Percentiles rank a stretch among this genome's conserved stretches.
phyloP scores from a whole-genome alignment of 176 grass and related monocot species.

The Aegilops bicornis region DNA sequence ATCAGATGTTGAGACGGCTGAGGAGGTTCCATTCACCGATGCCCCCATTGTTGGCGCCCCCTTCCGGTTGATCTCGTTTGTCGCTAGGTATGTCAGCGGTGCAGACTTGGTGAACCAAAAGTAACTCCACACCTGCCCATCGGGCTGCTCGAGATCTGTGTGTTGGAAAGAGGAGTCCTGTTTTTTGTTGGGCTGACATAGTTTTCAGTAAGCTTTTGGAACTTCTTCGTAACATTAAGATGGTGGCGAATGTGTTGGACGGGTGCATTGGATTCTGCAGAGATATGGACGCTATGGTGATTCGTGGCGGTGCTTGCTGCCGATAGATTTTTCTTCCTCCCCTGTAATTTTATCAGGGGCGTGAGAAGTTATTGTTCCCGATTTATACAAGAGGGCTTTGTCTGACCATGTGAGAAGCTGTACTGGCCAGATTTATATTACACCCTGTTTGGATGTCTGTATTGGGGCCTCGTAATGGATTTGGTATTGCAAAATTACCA shows the following conservation, averaged over 20 bases:
- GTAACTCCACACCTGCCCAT: conserved; percentile 4
- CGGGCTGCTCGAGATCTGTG: conserved; percentile 15
- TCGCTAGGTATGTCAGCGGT: conserved; percentile 86
- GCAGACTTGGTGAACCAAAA: conserved; percentile 77
- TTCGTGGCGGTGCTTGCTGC: conserved; percentile 18
- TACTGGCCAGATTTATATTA: conserved; percentile 14
- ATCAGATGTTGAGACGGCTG: conserved; percentile 24
- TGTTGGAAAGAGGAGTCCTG: neutral
- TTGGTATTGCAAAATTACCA: no score
- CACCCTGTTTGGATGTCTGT: no score
- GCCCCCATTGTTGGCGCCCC: conserved; percentile 87
- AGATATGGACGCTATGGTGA: conserved; percentile 34
- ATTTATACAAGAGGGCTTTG: conserved; percentile 26
- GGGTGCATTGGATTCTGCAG: conserved; percentile 16
- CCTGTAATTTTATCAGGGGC: conserved; percentile 19
- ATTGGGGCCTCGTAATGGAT: no score
- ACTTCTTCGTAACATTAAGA: conserved; percentile 13
- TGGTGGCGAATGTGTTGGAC: conserved; percentile 11
- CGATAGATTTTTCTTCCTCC: conserved; percentile 18
- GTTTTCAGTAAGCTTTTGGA: conserved; percentile 4
- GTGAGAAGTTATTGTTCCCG: conserved; percentile 1
- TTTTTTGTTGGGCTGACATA: conserved; percentile 4
- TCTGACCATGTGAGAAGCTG: conserved; percentile 19
- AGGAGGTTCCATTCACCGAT: conserved; percentile 64
- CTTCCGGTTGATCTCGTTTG: conserved; percentile 88